phyloP scores from a whole-genome alignment of 2,329 filamentous ascomycete genomes.

The Fusarium sp. region DNA sequence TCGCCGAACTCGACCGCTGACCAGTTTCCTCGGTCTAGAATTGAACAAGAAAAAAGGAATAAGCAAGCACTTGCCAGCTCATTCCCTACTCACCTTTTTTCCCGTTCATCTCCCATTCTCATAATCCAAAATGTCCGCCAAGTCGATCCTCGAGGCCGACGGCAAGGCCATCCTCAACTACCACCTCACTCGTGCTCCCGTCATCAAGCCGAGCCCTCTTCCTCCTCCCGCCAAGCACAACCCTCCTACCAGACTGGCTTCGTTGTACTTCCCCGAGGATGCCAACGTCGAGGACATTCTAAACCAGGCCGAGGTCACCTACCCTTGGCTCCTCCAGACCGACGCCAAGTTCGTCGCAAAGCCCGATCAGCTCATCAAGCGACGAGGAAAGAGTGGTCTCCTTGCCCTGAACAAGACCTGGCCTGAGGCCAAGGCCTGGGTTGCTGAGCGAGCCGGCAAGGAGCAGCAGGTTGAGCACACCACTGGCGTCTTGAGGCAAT shows the following conservation, averaged over 20 bases:
- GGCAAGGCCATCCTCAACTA: slow-evolving; percentile 99
- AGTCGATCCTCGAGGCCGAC: slow-evolving; percentile 98
- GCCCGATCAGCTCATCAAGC: slow-evolving; percentile 99
- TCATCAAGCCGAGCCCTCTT: slow-evolving; percentile 98
- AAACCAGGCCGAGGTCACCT: slow-evolving; percentile 94
- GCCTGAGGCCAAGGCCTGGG: slow-evolving; percentile 93
- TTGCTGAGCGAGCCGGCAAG: slow-evolving; percentile 93
- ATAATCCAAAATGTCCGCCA: slow-evolving; percentile 67
- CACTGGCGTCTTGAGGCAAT: slow-evolving; percentile 88
- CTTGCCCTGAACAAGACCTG: slow-evolving; percentile 97
- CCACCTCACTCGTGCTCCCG: slow-evolving; percentile 95
- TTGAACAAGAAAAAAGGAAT: slow-evolving; percentile 39
- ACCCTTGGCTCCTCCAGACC: slow-evolving; percentile 89
- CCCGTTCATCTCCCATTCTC: slow-evolving; percentile 38
- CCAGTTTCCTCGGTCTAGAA: slow-evolving; percentile 30
- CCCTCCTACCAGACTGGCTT: slow-evolving; percentile 88
- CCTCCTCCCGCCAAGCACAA: slow-evolving; percentile 89
- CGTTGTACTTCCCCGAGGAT: slow-evolving; percentile 92
- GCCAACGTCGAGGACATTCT: slow-evolving; percentile 85
- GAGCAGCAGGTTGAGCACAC: slow-evolving; percentile 92
- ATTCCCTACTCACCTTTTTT: slow-evolving; percentile 31
- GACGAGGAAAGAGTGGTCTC: slow-evolving; percentile 98
- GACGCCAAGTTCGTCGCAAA: slow-evolving; percentile 97
- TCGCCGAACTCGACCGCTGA: slow-evolving; percentile 31
- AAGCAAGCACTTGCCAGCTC: slow-evolving; percentile 44